Evolutionary conservation across 331 rosid species (phyloP).

Genomic region (Spiraea crenata): DNA sequence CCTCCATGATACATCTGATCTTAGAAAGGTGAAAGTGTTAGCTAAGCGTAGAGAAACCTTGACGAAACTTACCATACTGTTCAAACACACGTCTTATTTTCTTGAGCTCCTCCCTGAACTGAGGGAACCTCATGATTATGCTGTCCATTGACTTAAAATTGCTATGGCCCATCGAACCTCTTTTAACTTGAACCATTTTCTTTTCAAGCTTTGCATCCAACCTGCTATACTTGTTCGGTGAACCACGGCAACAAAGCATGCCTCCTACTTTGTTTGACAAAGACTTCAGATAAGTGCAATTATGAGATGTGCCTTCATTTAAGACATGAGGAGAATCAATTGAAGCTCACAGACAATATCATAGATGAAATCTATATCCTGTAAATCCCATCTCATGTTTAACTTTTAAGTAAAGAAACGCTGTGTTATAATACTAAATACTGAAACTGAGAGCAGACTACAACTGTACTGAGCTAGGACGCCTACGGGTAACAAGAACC

Average conservation of each 20-base stretch:
- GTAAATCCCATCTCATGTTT: background rate
- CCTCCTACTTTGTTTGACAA: constrained; percentile 54
- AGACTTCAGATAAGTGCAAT: constrained; percentile 35
- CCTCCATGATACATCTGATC: constrained; percentile 2
- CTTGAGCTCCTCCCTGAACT: constrained; percentile 59
- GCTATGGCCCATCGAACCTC: constrained; percentile 37
- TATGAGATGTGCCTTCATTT: constrained; percentile 41
- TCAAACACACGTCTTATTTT: constrained; percentile 65
- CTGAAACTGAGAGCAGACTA: no score
- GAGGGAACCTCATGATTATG: constrained; percentile 72
- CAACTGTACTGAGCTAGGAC: background rate
- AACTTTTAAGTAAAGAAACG: background rate
- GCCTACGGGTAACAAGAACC: background rate
- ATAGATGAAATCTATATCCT: constrained; percentile 13
- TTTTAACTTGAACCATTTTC: constrained; percentile 61
- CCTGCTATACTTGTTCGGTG: constrained; percentile 46
- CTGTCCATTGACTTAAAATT: constrained; percentile 70
- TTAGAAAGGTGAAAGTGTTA: background rate
- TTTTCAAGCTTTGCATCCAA: constrained; percentile 68
- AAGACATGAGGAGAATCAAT: constrained; percentile 25
- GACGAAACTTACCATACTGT: constrained; percentile 61
- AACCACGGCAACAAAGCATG: constrained; percentile 38
- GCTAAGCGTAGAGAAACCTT: background rate
- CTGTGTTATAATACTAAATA: no score
- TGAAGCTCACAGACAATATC: constrained; percentile 21